These are phyloP conservation scores for Podospora appendiculata DNA, from an alignment of 495 filamentous ascomycete species.

Conservation along the genomic window DNA sequence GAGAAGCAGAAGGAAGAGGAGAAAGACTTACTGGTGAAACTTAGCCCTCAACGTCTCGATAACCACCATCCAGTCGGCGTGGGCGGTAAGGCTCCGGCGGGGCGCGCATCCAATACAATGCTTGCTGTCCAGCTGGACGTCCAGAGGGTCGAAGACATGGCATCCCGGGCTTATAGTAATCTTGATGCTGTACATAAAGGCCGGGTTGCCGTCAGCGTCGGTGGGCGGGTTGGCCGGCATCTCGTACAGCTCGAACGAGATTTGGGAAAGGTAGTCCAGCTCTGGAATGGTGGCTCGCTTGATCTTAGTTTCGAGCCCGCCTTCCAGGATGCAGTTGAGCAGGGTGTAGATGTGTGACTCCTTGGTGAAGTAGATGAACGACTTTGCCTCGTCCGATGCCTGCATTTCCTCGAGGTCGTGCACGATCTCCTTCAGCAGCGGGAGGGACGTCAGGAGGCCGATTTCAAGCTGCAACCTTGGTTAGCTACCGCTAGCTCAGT, in stretches of 20 bases:
- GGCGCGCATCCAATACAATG: slow-evolving; percentile 92
- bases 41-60: slow-evolving; percentile 90
- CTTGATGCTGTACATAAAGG: slow-evolving; percentile 87
- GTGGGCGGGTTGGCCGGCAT: slow-evolving; percentile 61
- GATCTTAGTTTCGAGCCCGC: slow-evolving; percentile 86
- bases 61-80: slow-evolving; percentile 90
- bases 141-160: slow-evolving; percentile 88
- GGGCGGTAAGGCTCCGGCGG: slow-evolving; percentile 79
- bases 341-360: slow-evolving; percentile 98
- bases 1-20: not conserved
- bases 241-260: slow-evolving; percentile 96
- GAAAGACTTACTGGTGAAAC: slow-evolving; percentile 71
- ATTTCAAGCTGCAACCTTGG: slow-evolving; percentile 61
- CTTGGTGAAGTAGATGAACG: slow-evolving; percentile 98
- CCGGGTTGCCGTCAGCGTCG: slow-evolving; percentile 34
- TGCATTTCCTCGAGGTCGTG: slow-evolving; percentile 96
- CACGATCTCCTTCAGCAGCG: slow-evolving; percentile 90
- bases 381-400: slow-evolving; percentile 84
- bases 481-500: not conserved
- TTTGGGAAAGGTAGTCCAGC: slow-evolving; percentile 94
- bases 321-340: slow-evolving; percentile 94
- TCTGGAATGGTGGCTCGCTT: slow-evolving; percentile 89
- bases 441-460: slow-evolving; percentile 85
- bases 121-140: slow-evolving; percentile 90
- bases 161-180: slow-evolving; percentile 94